A percentile compares a stretch with the other conserved stretches of the same genome.
Conservation (phyloP, 768 basidiomycete genomes). For the Auricularia sp. region DNA sequence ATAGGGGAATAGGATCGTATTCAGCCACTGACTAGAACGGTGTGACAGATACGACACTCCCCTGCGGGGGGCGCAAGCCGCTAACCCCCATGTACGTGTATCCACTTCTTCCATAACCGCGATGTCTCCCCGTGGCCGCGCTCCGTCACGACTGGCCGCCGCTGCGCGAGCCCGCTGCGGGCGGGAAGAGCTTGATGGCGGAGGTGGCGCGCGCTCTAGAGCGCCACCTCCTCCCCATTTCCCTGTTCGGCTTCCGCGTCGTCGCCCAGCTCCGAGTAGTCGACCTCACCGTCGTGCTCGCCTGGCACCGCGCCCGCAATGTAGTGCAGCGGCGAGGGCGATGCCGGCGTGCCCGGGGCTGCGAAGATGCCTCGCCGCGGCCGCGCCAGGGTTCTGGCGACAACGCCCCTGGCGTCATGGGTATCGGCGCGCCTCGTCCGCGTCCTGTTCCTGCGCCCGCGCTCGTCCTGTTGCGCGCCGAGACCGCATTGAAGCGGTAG, state of each 20-base stretch:
- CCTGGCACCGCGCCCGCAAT: neutral
- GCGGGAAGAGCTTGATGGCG: neutral
- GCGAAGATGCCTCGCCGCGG: neutral
- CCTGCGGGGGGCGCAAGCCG: neutral
- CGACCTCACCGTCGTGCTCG: neutral
- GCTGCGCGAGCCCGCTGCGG: too few species aligned
- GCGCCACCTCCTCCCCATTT: neutral
- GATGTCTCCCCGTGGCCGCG: neutral
- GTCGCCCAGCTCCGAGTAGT: neutral
- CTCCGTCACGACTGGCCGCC: neutral
- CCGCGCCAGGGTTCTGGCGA: neutral
- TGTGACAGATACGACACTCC: neutral
- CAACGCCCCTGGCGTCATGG: neutral
- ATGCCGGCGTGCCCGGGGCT: neutral
- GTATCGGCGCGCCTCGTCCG: neutral
- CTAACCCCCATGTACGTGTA: neutral
- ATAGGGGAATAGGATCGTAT: neutral
- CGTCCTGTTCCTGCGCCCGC: neutral
- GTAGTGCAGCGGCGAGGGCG: neutral
- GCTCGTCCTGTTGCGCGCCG: neutral
- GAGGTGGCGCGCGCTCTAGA: neutral
- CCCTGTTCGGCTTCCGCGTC: neutral
- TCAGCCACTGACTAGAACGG: neutral
- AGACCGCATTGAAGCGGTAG: neutral
- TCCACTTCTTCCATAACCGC: neutral